Evolutionary conservation across 371 early-diverging fungal species (phyloP), one percentile per base, ranked within the genome.

Genomic region (Umbelopsis sp.): DNA sequence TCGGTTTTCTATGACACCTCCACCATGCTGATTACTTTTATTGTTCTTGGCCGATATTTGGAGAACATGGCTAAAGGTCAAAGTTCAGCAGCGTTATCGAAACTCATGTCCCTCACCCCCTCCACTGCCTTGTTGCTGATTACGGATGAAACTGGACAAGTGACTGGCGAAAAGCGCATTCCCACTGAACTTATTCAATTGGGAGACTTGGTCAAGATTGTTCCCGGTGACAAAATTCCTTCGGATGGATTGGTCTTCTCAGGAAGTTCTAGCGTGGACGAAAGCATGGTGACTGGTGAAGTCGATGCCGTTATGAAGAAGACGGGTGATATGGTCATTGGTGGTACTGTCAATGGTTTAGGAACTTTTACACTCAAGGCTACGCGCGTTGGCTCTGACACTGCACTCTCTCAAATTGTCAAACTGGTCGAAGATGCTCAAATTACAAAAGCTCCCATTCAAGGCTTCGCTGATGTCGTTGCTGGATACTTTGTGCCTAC

Each of bases 271-370:
- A 83, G 89, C 35, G 89, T 99, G 9, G 99, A 99, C 80, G 99
- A 99, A 81, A 93, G 96, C 64, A 94, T 99, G 82, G 91, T 99
- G 0, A 99, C 99, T 0, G 99, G 99, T 45, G 99, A 99, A 79
- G 90, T 93, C 16, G 80, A 95, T 24, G 95, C 98, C 0, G 92
- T 99, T 38, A 67, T 57, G 70, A 99, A 99, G 76, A 74, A 72
- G 10, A 74, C 57, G 1, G 94, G 91, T 7, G 83, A 86, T 62
- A 45, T 63, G 3, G 91, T 98, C 24, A 94, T 98, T 70, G 96
- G 94, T 25, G 99, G 99, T 20, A 96, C 97, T 0, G 93, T 98
- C 46, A 98, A 97, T 76, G 91, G 94, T 2, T 77, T 92, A 16
- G 89, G 91, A 14, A 83, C 92, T 16, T 90, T 94, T 70, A 76